Base-by-base conservation (phyloP, 441 rosid species). In the Populus hybrid region DNA sequence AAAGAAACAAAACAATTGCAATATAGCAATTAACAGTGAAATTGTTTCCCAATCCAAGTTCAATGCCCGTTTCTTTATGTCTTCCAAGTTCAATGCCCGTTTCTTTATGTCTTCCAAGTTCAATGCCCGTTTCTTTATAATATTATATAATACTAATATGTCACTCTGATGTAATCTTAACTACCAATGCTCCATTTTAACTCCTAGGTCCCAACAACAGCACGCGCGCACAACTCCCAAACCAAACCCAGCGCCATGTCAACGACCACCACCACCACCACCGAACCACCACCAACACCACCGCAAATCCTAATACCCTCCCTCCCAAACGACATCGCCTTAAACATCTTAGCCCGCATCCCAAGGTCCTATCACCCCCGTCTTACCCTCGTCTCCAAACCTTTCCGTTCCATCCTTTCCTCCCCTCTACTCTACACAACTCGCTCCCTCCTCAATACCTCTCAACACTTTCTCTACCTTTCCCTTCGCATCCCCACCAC, bases 321-420 rank as follows among this genome's bases (percentile, higher is more conserved):
- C 14, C 81, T 93, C 28, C 83, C 95, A 24, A 82, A 89, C 57
- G 98, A 94, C 83, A 86, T 93, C 57, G 86, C 92, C 21, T 72
- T 94, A 20, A 91, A 89, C 79, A 87, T 89, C 59, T 80, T 94
- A 20, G 92, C 97, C 6, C 92, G 97, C 8, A 46, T 91, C 73
- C 90, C 97, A 10, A 82, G 97, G 67, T 82, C 80, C 42, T 78
- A 89, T 78, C 88, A 89, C 78, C 95, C 95, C 10, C 71, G 70
- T 18, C 91, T 94, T 71, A 87, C 89, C 34, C 83, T 86, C 3
- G 95, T 94, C 87, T 93, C 97, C 32, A 91, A 85, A 69, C 66
- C 89, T 4, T 82, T 94, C 81, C 89, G 76, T 42, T 81, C 91
- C n/a, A 82, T 90, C 73, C 77, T 92, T 34, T 83, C 85, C 23